Evolutionary conservation across 2,329 filamentous ascomycete species (phyloP).

Genomic region (Hypomyces rosellus): DNA sequence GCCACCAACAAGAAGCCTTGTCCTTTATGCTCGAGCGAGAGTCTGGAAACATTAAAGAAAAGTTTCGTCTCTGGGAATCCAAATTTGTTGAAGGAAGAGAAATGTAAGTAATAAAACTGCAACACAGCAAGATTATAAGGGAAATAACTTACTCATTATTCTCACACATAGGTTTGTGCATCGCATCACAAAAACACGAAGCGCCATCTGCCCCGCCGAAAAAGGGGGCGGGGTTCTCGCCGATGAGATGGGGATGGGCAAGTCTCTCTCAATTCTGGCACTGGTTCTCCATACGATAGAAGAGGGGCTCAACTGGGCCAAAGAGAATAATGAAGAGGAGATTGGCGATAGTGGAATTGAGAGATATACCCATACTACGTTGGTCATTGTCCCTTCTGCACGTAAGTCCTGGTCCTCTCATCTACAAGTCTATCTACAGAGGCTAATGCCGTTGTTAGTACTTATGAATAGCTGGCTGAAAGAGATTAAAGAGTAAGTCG

Average conservation of each 20-base stretch:
- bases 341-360: conserved; percentile 12
- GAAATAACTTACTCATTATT: neutral
- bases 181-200: conserved; percentile 33
- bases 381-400: conserved; percentile 39
- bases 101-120: conserved; percentile 14
- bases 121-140: too few species aligned
- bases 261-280: conserved; percentile 47
- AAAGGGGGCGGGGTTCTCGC: conserved; percentile 45
- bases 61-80: conserved; percentile 28
- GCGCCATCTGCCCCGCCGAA: conserved; percentile 21
- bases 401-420: conserved; percentile 26
- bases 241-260: conserved; percentile 57
- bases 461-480: conserved; percentile 34
- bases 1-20: conserved; percentile 33
- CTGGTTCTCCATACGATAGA: conserved; percentile 38
- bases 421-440: neutral
- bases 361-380: conserved; percentile 30
- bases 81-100: conserved; percentile 19
- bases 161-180: conserved; percentile 27
- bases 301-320: conserved; percentile 30
- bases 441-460: conserved; percentile 21
- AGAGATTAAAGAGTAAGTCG: conserved; percentile 31
- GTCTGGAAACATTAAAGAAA: conserved; percentile 24
- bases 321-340: conserved; percentile 15
- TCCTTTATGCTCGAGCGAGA: conserved; percentile 35